Percentiles rank a stretch among this genome's conserved stretches.
Evolutionary conservation across 805 yeast species (phyloP).

Genomic region (Candida khao-thaluensis): DNA sequence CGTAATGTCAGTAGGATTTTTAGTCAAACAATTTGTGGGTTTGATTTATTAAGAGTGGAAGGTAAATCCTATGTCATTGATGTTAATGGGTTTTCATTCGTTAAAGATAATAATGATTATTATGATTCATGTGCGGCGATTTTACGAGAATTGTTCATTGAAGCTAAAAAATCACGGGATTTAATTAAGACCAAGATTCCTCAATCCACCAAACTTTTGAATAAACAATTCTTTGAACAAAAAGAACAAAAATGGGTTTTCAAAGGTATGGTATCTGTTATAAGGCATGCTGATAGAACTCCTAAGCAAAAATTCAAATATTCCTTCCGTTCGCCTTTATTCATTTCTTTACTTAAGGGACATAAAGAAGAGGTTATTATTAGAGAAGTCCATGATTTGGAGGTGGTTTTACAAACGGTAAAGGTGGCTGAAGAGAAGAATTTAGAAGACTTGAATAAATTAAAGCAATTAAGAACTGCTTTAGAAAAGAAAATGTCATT

Average conservation of each 20-base stretch:
- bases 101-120: slow-evolving; percentile 83
- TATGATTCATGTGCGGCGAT: slow-evolving; percentile 82
- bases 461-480: slow-evolving; percentile 75
- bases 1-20: slow-evolving; percentile 69
- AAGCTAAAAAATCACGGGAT: slow-evolving; percentile 45
- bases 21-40: slow-evolving; percentile 95
- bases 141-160: slow-evolving; percentile 68
- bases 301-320: slow-evolving; percentile 98
- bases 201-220: slow-evolving; percentile 29
- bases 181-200: slow-evolving; percentile 39
- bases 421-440: slow-evolving; percentile 74
- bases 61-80: slow-evolving; percentile 92
- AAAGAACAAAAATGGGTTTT: slow-evolving; percentile 92
- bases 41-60: slow-evolving; percentile 85
- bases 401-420: slow-evolving; percentile 82
- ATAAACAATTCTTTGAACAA: slow-evolving; percentile 48
- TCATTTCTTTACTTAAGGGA: slow-evolving; percentile 84
- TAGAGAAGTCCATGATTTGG: slow-evolving; percentile 81
- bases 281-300: slow-evolving; percentile 97
- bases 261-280: slow-evolving; percentile 86
- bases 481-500: slow-evolving; percentile 83
- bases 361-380: slow-evolving; percentile 95
- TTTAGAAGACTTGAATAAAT: slow-evolving; percentile 77
- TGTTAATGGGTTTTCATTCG: slow-evolving; percentile 97
- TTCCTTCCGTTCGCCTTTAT: slow-evolving; percentile 84